phyloP scores from a whole-genome alignment of 2,329 filamentous ascomycete genomes.

The Aspergillus fumigatus region DNA sequence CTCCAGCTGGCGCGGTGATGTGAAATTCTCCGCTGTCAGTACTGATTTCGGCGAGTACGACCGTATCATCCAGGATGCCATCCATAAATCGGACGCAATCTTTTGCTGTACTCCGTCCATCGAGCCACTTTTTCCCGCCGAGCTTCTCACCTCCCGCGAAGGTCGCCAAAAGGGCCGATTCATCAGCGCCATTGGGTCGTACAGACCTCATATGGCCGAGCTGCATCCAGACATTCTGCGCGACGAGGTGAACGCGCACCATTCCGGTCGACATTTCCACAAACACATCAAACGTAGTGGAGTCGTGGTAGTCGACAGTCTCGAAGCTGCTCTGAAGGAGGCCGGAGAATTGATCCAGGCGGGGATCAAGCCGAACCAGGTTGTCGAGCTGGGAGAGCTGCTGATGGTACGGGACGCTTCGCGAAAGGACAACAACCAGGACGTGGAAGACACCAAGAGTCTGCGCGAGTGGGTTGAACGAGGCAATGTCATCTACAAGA shows the following conservation, averaged over 20 bases:
- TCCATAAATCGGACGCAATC: slow-evolving; percentile 69
- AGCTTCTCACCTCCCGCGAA: slow-evolving; percentile 62
- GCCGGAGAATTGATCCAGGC: slow-evolving; percentile 83
- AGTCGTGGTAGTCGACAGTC: slow-evolving; percentile 60
- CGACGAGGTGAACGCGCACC: slow-evolving; percentile 51
- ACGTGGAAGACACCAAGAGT: slow-evolving; percentile 36
- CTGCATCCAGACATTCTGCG: slow-evolving; percentile 71
- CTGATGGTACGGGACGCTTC: slow-evolving; percentile 58
- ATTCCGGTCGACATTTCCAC: slow-evolving; percentile 45
- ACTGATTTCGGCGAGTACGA: slow-evolving; percentile 65
- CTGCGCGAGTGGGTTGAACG: slow-evolving; percentile 57
- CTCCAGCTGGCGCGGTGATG: slow-evolving; percentile 58
- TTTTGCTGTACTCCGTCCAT: slow-evolving; percentile 82
- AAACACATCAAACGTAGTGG: slow-evolving; percentile 54
- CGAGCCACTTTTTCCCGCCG: slow-evolving; percentile 68
- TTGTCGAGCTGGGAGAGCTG: slow-evolving; percentile 85
- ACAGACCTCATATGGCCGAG: slow-evolving; percentile 73
- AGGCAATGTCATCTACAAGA: slow-evolving; percentile 67
- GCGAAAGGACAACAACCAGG: slow-evolving; percentile 25
- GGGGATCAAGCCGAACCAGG: slow-evolving; percentile 64
- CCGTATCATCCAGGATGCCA: slow-evolving; percentile 64
- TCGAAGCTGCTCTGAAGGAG: slow-evolving; percentile 74
- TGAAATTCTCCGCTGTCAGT: slow-evolving; percentile 67
- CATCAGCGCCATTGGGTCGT: slow-evolving; percentile 45
- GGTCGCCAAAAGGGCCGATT: slow-evolving; percentile 42